phyloP scores from a whole-genome alignment of 2,329 filamentous ascomycete species.

The Aspergillus sp. region DNA sequence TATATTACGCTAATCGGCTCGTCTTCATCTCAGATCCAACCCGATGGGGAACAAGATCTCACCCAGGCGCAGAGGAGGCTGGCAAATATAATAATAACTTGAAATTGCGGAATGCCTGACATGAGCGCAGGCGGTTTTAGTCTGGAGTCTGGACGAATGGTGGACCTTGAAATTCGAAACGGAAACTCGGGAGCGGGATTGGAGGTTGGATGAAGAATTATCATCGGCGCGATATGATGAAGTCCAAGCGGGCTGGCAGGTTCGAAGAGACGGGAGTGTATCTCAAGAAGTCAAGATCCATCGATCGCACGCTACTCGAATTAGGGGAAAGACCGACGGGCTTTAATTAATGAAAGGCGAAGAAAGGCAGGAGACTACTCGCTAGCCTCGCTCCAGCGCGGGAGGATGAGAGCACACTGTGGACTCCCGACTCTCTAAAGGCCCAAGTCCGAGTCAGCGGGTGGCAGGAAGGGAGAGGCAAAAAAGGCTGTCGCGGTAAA shows the following conservation, averaged over 20 bases:
- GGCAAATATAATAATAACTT: not conserved
- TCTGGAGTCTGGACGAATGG: not conserved
- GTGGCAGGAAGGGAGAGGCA: not conserved
- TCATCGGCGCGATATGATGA: not conserved
- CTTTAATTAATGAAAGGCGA: constrained; percentile 11
- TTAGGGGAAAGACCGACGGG: constrained; percentile 16
- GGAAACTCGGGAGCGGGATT: not conserved
- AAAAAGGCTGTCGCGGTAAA: not conserved
- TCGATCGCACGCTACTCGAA: constrained; percentile 22
- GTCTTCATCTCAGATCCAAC: constrained; percentile 5
- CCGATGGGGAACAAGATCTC: not conserved
- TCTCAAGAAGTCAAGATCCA: constrained; percentile 21
- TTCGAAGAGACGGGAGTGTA: constrained; percentile 5
- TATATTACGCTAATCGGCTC: constrained; percentile 1
- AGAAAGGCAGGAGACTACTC: not conserved
- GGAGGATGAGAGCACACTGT: constrained; percentile 1
- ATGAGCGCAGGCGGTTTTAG: not conserved
- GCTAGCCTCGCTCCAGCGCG: not conserved
- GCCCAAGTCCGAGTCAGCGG: constrained; percentile 10
- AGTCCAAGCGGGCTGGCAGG: not conserved
- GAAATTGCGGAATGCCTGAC: not conserved
- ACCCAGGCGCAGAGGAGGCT: not conserved
- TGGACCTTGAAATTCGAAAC: not conserved
- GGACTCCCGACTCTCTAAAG: constrained; percentile 12
- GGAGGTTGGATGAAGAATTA: not conserved